Evolutionary conservation across 2,329 filamentous ascomycete species (phyloP), one percentile per base, ranked within the genome.

Genomic region (Pyricularia pennisetigena): DNA sequence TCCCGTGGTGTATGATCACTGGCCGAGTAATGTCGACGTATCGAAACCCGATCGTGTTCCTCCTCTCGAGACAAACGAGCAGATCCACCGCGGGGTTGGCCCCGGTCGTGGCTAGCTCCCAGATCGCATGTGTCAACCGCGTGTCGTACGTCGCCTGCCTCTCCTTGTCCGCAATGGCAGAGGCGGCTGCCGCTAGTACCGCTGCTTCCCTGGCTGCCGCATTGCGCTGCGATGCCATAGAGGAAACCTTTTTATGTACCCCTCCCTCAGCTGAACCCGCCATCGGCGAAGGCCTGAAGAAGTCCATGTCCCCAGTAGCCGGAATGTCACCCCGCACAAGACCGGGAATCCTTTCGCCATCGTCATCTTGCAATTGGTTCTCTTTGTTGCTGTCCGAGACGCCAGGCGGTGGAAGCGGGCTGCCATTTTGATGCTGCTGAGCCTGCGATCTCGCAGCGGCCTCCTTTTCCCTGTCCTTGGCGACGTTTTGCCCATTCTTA

Each of bases 71-170:
- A 75, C 95, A 99, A 6, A 97, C 91, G 0, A 99, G 82, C 23
- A 99, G 81, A 77, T 99, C 95, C 0, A 97, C 92, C 0, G 95
- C 94, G 0, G 95, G 95, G 75, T 99, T 98, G 1, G 94, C 93
- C 66, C 94, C 91, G 0, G 90, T 90, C 0, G 94, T 98, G 1
- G 95, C 93, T 23, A 96, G 84, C 69, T 94, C 90, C 95, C 95
- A 99, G 72, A 97, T 98, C 12, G 92, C 90, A 73, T 97, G 91
- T 0, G 95, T 98, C 16, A 99, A 85, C 2, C 93, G 88, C 68
- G 85, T 87, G 75, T 98, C 94, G 77, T 97, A 98, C 8, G 85
- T 87, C 69, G 84, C 82, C 74, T 92, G 89, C 7, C 91, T 86
- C 75, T 93, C 90, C 71, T 87, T 88, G 69, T 92, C 89, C 0